Evolutionary conservation across 495 filamentous ascomycete genomes (phyloP).

Genomic region (Penicillium maclennaniae): DNA sequence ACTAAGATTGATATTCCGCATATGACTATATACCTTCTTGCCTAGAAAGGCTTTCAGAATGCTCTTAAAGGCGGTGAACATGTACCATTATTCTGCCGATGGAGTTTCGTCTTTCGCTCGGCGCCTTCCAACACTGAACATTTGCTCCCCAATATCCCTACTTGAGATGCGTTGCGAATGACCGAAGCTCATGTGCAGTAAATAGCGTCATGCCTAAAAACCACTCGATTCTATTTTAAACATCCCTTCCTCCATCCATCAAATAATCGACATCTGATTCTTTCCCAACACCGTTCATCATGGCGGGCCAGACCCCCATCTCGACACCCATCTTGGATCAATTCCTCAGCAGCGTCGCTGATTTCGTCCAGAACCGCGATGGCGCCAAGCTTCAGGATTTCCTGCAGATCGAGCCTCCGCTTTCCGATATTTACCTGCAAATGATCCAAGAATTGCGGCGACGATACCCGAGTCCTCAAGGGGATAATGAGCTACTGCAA

Average conservation of each 20-base stretch:
- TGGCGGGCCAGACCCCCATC: constrained; percentile 38
- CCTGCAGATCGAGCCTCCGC: constrained; percentile 61
- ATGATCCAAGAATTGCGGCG: constrained; percentile 63
- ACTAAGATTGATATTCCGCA: too few species aligned
- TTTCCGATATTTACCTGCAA: constrained; percentile 60
- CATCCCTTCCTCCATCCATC: background rate
- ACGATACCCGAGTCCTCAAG: constrained; percentile 48
- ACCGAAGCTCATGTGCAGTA: background rate
- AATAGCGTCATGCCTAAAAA: background rate
- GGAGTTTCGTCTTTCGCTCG: background rate
- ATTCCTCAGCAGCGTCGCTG: constrained; percentile 52
- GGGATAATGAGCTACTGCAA: constrained; percentile 53
- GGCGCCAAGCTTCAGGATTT: constrained; percentile 53
- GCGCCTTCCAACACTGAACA: background rate
- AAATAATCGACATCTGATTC: background rate
- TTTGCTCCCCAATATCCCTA: background rate
- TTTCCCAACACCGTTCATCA: constrained; percentile 2
- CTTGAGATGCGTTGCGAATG: background rate
- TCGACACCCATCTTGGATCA: constrained; percentile 51
- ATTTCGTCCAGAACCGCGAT: constrained; percentile 52
- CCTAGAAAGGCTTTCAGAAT: background rate
- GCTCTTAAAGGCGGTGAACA: background rate
- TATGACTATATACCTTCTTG: too few species aligned
- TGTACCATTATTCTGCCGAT: background rate
- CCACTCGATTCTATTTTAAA: background rate